Evolutionary conservation across 306 rosid genomes (phyloP).

Genomic region (Fagus sylvatica): DNA sequence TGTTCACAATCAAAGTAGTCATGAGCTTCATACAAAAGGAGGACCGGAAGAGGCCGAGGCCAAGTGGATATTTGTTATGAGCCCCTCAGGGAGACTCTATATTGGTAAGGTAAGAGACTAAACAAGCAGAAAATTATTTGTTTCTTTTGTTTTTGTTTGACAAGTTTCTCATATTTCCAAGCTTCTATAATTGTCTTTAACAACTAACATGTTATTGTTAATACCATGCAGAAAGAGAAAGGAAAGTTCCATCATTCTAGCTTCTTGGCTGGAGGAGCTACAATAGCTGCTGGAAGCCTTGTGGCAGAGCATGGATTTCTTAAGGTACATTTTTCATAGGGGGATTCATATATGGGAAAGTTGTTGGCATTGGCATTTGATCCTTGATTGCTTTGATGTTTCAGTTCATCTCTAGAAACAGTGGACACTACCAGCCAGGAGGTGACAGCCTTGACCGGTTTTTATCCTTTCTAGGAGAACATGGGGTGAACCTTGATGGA

Average conservation of each 20-base stretch:
- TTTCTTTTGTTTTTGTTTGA: not conserved
- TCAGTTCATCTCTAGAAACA: conserved; percentile 88
- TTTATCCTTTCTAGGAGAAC: conserved; percentile 59
- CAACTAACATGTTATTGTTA: conserved; percentile 8
- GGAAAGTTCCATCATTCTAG: conserved; percentile 89
- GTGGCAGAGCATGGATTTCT: conserved; percentile 64
- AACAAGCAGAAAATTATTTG: not conserved
- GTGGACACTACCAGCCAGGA: conserved; percentile 92
- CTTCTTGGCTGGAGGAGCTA: conserved; percentile 91
- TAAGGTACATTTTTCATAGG: conserved; percentile 49
- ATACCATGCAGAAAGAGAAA: conserved; percentile 66
- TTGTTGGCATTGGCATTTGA: conserved; percentile 18
- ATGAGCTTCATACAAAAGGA: conserved; percentile 51
- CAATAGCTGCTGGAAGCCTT: conserved; percentile 89
- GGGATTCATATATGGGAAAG: not conserved
- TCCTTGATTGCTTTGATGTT: conserved; percentile 34
- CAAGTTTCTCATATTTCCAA: not conserved
- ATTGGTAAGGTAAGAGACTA: conserved; percentile 70
- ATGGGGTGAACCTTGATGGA: conserved; percentile 66
- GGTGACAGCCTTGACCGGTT: conserved; percentile 62
- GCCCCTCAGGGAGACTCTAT: conserved; percentile 80
- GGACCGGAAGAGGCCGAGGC: conserved; percentile 40
- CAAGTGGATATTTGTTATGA: conserved; percentile 93
- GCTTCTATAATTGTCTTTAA: not conserved
- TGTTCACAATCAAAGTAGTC: conserved; percentile 58